Base-by-base conservation (phyloP, 2,329 filamentous ascomycete species). In the Apiospora sp. region DNA sequence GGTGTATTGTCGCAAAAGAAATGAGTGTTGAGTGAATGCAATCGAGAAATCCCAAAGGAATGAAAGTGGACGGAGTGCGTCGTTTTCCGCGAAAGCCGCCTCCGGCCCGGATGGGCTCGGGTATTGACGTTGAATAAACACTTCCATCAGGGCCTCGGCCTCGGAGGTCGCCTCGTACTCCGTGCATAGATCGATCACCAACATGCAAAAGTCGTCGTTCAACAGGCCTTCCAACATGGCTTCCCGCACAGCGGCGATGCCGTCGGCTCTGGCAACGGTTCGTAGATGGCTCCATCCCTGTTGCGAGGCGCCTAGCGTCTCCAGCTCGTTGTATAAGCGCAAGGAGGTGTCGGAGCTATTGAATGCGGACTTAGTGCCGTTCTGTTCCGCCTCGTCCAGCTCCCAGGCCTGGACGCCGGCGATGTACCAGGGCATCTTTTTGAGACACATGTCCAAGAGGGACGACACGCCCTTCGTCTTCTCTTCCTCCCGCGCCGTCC, bases 311-410 rank as follows among this genome's bases (percentile, higher is more conserved):
- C 86, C 85, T 3, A 87, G 76, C 2, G 79, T 75, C 75, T 89
- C 87, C 22, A 89, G 75, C 22, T 88, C 84, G 64, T 84, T 81
- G 74, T 89, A 89, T 30, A 88, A 81, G 4, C 85, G 81, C 19
- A 82, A 80, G 0, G 86, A 85, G 6, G 85, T 80, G 61, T 84
- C 78, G 24, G 83, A 79, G 8, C 77, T 78, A n/a, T 82, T 78
- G 22, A 83, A 75, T 0, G 78, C 78, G 14, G 81, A 81, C 22
- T 80, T 76, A 0, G 81, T 82, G 3, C 83, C 84, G 16, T 80
- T 79, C 54, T 81, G 76, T 69, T 84, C 81, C 4, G 83, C 80
- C 27, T 86, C 81, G 16, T 79, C 75, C 43, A 78, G 77, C 70
- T 86, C 83, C 80, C 82, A 82, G 1, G 78, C 78, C 72, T 88